Percentiles rank a stretch among this genome's conserved stretches.
Evolutionary conservation across 164 flowering plant genomes (phyloP).

Genomic region (Stephania cephalantha): DNA sequence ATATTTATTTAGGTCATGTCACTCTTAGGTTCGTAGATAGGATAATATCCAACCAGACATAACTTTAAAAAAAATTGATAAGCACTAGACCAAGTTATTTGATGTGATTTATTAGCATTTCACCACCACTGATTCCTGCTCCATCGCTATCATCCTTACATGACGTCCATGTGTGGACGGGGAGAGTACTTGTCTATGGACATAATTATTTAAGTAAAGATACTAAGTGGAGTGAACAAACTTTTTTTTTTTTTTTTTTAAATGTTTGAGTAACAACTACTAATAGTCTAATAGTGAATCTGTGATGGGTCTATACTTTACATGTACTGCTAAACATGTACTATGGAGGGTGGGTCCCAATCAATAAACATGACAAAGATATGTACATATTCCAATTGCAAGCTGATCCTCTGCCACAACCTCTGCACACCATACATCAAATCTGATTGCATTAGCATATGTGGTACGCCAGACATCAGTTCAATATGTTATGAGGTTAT

Average conservation of each 20-base stretch:
- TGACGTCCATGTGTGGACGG: too few species aligned
- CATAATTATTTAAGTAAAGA: too few species aligned
- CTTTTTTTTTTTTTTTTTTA: not conserved
- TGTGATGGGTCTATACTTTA: not conserved
- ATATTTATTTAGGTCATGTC: too few species aligned
- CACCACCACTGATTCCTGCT: not conserved
- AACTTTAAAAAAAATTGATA: too few species aligned
- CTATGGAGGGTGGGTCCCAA: not conserved
- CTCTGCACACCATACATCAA: not conserved
- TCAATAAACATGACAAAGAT: not conserved
- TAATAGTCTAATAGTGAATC: not conserved
- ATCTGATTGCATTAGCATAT: not conserved
- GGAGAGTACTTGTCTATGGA: too few species aligned
- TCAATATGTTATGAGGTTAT: not conserved
- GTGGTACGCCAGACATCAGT: not conserved
- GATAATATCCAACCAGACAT: not conserved
- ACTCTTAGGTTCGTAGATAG: not conserved
- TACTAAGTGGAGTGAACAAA: not conserved
- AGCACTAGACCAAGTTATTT: not conserved
- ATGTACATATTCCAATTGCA: not conserved
- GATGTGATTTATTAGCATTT: not conserved
- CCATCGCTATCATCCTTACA: too few species aligned
- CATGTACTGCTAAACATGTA: not conserved
- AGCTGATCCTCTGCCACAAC: not conserved
- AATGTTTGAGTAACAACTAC: not conserved